Base-by-base conservation (phyloP, 176 grass and related monocot species). In the Oryza officinalis region DNA sequence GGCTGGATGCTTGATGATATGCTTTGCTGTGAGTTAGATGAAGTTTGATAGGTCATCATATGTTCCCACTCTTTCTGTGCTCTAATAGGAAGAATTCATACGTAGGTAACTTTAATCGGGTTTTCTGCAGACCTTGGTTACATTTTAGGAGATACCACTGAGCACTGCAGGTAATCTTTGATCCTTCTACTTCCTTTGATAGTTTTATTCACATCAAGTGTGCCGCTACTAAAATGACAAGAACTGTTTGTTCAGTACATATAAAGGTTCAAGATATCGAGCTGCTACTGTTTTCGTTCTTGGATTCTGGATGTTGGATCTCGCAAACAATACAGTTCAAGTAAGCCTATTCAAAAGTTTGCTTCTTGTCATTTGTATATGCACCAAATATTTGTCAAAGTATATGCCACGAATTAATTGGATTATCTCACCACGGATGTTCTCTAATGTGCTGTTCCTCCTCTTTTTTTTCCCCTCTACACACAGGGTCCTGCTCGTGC, bases 121-220 rank as follows among this genome's bases (percentile, higher is more conserved):
- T 99, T 96, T 92, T 99, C 96, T 94, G 96, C 96, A 88, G 96
- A 99, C 86, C 74, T 99, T 72, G 96, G 96, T 68, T 95, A 92
- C 90, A 74, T 96, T 79, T 87, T 99, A 81, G 96, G 96, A 33
- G 96, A 99, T 78, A 94, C 96, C 63, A 85, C 85, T 37, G 91
- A 95, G 79, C 76, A 98, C 81, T 98, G 93, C 90, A 96, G 96
- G 96, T 94, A 86, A 78, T 27, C 25, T 27, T 52, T 46, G 38
- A 65, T 83, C 68, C 18, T 74, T 50, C 60, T 65, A 1, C 0
- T 44, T 25, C 81, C 28, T 63, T 22, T 61, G 22, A n/a, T 61
- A 10, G 6, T 59, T 78, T 63, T 43, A 0, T 40, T 52, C 47
- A 41, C 13, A 1, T 50, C 30, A 9, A 52, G 13, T 31, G 14